phyloP scores from a whole-genome alignment of 331 rosid genomes.

The Arachis monticola region DNA sequence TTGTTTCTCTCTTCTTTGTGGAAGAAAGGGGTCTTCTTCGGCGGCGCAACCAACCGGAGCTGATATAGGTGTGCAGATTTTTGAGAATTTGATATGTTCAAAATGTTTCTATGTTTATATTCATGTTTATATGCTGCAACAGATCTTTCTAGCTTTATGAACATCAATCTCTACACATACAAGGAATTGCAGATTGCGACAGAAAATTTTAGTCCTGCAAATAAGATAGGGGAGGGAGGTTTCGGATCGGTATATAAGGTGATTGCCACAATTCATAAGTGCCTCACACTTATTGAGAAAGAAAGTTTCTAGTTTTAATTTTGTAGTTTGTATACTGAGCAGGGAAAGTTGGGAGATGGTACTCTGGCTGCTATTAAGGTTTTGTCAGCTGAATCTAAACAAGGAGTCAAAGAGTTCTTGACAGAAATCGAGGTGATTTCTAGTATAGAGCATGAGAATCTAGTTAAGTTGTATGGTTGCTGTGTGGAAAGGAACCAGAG shows the following conservation, averaged over 20 bases:
- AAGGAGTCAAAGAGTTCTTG: constrained; percentile 71
- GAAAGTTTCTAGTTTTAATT: neutral
- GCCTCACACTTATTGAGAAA: constrained; percentile 22
- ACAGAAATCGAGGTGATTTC: constrained; percentile 80
- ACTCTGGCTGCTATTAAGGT: constrained; percentile 71
- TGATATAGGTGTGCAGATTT: constrained; percentile 53
- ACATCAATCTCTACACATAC: constrained; percentile 57
- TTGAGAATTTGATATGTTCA: constrained; percentile 9
- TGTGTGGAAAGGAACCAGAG: constrained; percentile 67
- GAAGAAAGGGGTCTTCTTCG: constrained; percentile 41
- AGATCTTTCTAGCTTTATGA: constrained; percentile 56
- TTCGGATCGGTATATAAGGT: constrained; percentile 88
- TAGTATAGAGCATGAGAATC: constrained; percentile 64
- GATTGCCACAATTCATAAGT: constrained; percentile 10
- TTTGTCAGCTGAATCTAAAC: constrained; percentile 66
- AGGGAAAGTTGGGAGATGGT: constrained; percentile 68
- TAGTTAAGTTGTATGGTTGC: constrained; percentile 77
- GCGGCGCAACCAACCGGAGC: constrained; percentile 37
- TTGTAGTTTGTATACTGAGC: constrained; percentile 25
- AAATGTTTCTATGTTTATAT: constrained; percentile 20
- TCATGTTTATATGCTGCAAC: constrained; percentile 31
- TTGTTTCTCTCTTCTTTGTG: constrained; percentile 39
- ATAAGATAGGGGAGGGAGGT: constrained; percentile 81
- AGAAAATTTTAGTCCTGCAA: constrained; percentile 50
- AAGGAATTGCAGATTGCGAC: constrained; percentile 64